Evolutionary conservation across 2,329 filamentous ascomycete species (phyloP), one percentile per base, ranked within the genome.

Genomic region (Colletotrichum horii): DNA sequence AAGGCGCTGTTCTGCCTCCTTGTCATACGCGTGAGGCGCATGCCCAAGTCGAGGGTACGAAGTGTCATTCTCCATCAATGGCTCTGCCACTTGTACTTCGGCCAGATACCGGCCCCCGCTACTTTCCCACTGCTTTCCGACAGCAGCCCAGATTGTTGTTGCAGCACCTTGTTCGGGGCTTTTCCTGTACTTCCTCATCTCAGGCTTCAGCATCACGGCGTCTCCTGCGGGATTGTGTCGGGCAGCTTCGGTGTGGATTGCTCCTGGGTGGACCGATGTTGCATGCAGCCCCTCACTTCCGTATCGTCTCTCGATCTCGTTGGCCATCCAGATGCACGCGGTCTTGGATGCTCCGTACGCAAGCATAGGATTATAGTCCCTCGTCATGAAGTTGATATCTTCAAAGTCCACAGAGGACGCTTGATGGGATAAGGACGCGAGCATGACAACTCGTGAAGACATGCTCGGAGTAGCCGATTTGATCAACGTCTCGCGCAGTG

Each of bases 231-330:
- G 19, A 56, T 70, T 66, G 70, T 74, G 70, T 32, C 22, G 66
- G 7, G 52, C 66, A n/a, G 77, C 71, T 6, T 70, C 76, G 1
- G 81, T 83, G 66, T 74, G 48, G 70, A 87, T 88, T 5, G 84
- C 82, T 11, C 90, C 89, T 0, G 89, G 90, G 70, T 89, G 86
- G 8, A 90, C 70, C 65, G 83, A 84, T 12, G 83, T 81, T 0
- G 84, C 88, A 68, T 88, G 88, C 0, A 91, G 76, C 12, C 87
- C 85, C 5, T 81, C 78, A 1, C 79, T 30, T 3, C 85, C 86
- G 73, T 88, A 90, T 1, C 83, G 83, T 1, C 88, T 83, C 55
- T 91, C 88, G 30, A 91, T 84, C 71, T 89, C 84, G 74, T 87
- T 89, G 5, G 89, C 85, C 70, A 88, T 86, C 77, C 85, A 88